A percentile compares a stretch with the other conserved stretches of the same genome.
phyloP scores from a whole-genome alignment of 108 stramenopile species.

The Skeletonema tropicum region DNA sequence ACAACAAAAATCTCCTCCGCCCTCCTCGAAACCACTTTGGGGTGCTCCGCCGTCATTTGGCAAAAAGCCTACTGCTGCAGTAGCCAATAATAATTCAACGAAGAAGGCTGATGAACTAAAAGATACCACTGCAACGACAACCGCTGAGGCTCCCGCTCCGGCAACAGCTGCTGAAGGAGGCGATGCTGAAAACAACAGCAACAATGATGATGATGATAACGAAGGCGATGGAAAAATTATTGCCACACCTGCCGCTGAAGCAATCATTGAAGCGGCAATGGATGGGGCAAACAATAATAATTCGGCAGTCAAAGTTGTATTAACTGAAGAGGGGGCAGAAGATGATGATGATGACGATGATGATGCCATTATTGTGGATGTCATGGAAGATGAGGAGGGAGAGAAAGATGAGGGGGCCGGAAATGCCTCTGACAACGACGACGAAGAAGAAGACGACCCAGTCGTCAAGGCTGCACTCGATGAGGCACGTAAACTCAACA shows the following conservation, averaged over 20 bases:
- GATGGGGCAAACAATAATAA: neutral
- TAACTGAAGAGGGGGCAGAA: neutral
- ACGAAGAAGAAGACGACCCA: conserved; percentile 8
- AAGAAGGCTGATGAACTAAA: no score
- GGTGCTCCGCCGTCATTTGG: neutral
- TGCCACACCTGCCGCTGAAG: conserved; percentile 1
- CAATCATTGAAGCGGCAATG: conserved; percentile 6
- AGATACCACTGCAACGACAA: neutral
- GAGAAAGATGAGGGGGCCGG: conserved; percentile 7
- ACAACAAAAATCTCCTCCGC: neutral
- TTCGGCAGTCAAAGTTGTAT: neutral
- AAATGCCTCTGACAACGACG: neutral
- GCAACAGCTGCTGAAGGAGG: neutral
- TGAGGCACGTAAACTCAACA: conserved; percentile 25
- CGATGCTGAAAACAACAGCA: neutral
- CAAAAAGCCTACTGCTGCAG: neutral
- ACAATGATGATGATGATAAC: neutral
- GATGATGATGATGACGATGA: conserved; percentile 3
- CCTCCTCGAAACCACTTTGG: neutral
- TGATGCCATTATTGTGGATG: neutral
- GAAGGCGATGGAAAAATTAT: neutral
- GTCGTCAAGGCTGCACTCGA: conserved; percentile 26
- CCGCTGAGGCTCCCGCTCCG: neutral
- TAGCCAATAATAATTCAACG: neutral
- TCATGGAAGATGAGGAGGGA: neutral